These are phyloP conservation scores for Rhodamnia argentea DNA, from an alignment of 345 rosid species.

Conservation along the genomic window DNA sequence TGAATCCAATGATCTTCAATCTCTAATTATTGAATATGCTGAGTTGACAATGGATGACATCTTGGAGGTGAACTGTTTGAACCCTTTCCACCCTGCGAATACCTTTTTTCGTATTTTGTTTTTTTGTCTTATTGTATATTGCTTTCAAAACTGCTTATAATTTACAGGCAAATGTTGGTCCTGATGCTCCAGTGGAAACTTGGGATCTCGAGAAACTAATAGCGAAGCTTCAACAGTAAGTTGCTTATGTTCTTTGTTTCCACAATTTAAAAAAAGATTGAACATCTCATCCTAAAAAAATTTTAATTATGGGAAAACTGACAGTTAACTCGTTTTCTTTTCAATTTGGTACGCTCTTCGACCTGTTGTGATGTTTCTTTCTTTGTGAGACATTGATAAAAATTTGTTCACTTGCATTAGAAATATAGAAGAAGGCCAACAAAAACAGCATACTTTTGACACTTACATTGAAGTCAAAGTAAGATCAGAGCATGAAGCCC, in stretches of 20 bases:
- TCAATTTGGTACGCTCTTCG: neutral
- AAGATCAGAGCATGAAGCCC: neutral
- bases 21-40: constrained; percentile 90
- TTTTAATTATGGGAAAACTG: neutral
- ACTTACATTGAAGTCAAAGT: neutral
- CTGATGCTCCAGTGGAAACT: constrained; percentile 58
- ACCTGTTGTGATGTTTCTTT: neutral
- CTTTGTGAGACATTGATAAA: neutral
- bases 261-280: neutral
- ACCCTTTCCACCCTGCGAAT: neutral
- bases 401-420: neutral
- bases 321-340: neutral
- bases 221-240: constrained; percentile 91
- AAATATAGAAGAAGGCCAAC: neutral
- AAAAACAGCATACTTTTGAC: neutral
- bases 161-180: constrained; percentile 75
- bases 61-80: constrained; percentile 51
- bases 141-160: neutral
- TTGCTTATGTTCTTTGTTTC: neutral
- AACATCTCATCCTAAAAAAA: neutral
- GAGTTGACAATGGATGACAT: constrained; percentile 97
- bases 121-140: neutral
- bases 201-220: constrained; percentile 93
- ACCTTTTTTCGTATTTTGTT: neutral
- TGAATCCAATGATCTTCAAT: constrained; percentile 67